A percentile compares a stretch with the other conserved stretches of the same genome.
Evolutionary conservation across 345 rosid genomes (phyloP).

Genomic region (Salix viminalis): DNA sequence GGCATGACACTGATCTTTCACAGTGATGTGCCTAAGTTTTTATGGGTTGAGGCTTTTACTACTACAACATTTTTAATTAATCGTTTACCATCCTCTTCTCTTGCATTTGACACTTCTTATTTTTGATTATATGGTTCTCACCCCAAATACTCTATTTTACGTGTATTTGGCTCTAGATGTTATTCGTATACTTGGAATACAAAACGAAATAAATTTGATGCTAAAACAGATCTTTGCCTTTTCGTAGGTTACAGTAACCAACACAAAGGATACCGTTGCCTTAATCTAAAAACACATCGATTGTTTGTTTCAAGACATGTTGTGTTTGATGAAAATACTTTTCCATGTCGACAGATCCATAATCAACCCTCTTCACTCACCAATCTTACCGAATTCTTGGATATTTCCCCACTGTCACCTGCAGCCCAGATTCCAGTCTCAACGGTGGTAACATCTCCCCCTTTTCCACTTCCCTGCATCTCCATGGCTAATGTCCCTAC

Average conservation of each 20-base stretch:
- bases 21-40: not conserved
- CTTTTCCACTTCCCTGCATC: no score
- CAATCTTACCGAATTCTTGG: no score
- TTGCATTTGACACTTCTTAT: not conserved
- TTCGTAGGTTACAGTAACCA: constrained; percentile 1
- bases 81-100: not conserved
- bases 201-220: not conserved
- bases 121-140: not conserved
- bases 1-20: constrained; percentile 13
- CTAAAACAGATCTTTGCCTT: not conserved
- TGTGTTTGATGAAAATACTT: not conserved
- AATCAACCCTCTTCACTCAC: no score
- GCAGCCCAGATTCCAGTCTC: rapidly evolving
- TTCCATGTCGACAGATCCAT: no score
- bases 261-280: not conserved
- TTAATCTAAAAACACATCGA: not conserved
- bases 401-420: no score
- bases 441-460: rapidly evolving
- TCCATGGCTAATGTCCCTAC: no score
- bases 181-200: constrained; percentile 1
- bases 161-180: constrained; percentile 3
- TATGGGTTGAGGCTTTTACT: constrained; percentile 4
- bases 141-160: not conserved
- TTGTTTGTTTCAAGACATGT: not conserved
- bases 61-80: not conserved